Conservation (phyloP, 106 monocot genomes). For the Acorus gramineus region DNA sequence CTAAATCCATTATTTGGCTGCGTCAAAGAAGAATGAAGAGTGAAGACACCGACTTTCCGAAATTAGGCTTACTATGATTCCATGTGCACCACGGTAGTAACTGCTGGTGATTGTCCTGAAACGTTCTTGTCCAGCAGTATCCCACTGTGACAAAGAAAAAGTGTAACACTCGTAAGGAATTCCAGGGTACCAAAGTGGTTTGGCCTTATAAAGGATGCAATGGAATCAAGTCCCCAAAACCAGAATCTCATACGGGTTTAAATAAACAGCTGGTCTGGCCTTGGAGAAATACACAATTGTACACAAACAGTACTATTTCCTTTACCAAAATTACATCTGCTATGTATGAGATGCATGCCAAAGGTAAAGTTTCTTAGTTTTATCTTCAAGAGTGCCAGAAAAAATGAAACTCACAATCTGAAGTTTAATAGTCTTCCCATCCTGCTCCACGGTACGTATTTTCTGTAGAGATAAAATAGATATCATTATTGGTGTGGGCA, state of each 20-base stretch:
- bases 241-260: no score
- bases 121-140: constrained; percentile 20
- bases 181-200: background rate
- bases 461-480: no score
- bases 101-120: constrained; percentile 22
- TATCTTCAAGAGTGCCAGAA: no score
- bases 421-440: no score
- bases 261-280: no score
- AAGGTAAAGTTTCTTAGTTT: no score
- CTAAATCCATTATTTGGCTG: background rate
- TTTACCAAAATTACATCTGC: no score
- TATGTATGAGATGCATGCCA: background rate
- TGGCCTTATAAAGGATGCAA: background rate
- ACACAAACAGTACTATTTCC: no score
- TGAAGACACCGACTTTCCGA: background rate
- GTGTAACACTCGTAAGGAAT: background rate
- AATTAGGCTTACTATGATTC: constrained; percentile 11
- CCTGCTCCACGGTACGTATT: no score
- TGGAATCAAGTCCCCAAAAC: no score
- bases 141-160: constrained; percentile 5
- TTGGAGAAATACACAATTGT: no score
- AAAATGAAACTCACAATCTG: no score
- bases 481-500: background rate
- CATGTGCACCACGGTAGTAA: constrained; percentile 22
- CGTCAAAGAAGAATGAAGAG: background rate